phyloP scores from a whole-genome alignment of 1,284 basidiomycete species.

The Inonotus obliquus region DNA sequence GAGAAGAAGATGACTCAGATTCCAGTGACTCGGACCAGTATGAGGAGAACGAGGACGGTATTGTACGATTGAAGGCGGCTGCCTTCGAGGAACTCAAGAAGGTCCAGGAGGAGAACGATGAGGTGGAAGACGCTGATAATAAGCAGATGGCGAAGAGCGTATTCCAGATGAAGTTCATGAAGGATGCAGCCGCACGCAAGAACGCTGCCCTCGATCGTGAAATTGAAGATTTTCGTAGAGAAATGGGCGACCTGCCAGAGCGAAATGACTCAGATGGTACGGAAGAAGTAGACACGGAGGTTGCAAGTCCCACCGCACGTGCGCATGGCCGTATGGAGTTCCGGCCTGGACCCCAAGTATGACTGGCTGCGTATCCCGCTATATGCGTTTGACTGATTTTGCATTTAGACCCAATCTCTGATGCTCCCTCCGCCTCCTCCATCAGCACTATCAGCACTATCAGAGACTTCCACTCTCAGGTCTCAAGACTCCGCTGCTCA shows the following conservation, averaged over 20 bases:
- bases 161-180: slow-evolving; percentile 96
- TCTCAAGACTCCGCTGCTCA: slow-evolving; percentile 26
- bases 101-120: slow-evolving; percentile 35
- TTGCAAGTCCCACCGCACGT: slow-evolving; percentile 31
- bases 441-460: slow-evolving; percentile 45
- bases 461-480: slow-evolving; percentile 58
- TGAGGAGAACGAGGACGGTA: slow-evolving; percentile 32
- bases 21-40: slow-evolving; percentile 38
- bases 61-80: slow-evolving; percentile 43
- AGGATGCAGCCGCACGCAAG: slow-evolving; percentile 74
- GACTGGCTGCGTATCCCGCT: neutral
- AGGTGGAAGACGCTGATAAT: slow-evolving; percentile 26
- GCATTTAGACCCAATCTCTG: neutral
- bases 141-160: slow-evolving; percentile 57
- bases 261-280: slow-evolving; percentile 36
- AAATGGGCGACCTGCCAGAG: slow-evolving; percentile 45
- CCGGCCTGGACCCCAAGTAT: slow-evolving; percentile 21
- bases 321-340: slow-evolving; percentile 44
- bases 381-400: neutral
- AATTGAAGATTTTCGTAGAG: slow-evolving; percentile 66
- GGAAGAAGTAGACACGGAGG: slow-evolving; percentile 29
- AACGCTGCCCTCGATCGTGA: slow-evolving; percentile 52
- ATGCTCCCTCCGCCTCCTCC: slow-evolving; percentile 15
- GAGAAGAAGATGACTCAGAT: slow-evolving; percentile 41
- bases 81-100: slow-evolving; percentile 73